Conservation (phyloP, 768 basidiomycete species). For the Macrolepiota dolichaula region DNA sequence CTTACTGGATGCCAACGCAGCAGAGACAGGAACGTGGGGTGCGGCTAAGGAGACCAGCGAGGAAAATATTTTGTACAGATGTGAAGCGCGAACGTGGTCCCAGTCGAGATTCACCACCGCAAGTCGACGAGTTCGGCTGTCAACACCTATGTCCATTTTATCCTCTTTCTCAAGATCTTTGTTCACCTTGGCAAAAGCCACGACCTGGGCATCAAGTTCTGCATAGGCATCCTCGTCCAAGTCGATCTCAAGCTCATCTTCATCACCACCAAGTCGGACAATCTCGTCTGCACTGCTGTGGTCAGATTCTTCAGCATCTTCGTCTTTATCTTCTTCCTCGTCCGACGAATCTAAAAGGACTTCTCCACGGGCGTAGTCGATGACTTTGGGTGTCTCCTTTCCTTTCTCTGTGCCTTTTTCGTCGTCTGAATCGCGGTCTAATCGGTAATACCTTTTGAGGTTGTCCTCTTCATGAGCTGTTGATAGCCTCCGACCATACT, state of each 20-base stretch:
- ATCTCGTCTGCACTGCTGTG: slow-evolving; percentile 46
- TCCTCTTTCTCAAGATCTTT: slow-evolving; percentile 42
- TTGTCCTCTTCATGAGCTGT: slow-evolving; percentile 71
- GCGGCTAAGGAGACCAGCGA: slow-evolving; percentile 72
- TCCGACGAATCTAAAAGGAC: slow-evolving; percentile 85
- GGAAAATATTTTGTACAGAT: slow-evolving; percentile 90
- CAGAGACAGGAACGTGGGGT: slow-evolving; percentile 32
- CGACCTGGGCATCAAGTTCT: slow-evolving; percentile 72
- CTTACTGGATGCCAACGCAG: slow-evolving; percentile 17
- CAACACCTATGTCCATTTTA: slow-evolving; percentile 24
- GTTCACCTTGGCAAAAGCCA: slow-evolving; percentile 51
- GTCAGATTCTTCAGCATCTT: slow-evolving; percentile 26
- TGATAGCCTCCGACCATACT: slow-evolving; percentile 78
- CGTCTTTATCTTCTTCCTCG: slow-evolving; percentile 53
- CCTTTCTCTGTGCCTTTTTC: slow-evolving; percentile 34
- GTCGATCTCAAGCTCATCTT: slow-evolving; percentile 56
- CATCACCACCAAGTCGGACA: slow-evolving; percentile 47
- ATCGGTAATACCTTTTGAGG: slow-evolving; percentile 76
- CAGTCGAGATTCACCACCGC: slow-evolving; percentile 97
- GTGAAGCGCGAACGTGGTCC: slow-evolving; percentile 89
- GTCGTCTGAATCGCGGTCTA: slow-evolving; percentile 35
- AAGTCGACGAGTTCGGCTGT: slow-evolving; percentile 60
- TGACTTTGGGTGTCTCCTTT: slow-evolving; percentile 30
- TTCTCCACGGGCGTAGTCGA: slow-evolving; percentile 90
- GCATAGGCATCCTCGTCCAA: slow-evolving; percentile 75